Evolutionary conservation across 805 yeast species (phyloP).

Genomic region (Candida anglica): DNA sequence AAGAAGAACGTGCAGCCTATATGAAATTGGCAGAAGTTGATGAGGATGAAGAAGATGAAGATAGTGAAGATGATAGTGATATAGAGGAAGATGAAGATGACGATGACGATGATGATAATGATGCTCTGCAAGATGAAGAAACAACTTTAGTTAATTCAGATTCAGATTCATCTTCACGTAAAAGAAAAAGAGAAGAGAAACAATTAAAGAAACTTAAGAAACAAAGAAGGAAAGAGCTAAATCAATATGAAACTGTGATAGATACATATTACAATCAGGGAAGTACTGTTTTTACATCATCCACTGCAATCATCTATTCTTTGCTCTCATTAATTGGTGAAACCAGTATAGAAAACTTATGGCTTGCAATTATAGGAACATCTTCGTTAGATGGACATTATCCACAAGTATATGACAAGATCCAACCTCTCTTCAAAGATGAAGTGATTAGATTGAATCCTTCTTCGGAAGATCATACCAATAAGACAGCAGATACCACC

Average conservation of each 20-base stretch:
- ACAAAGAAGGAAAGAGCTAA: constrained; percentile 34
- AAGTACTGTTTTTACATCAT: constrained; percentile 67
- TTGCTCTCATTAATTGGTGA: constrained; percentile 80
- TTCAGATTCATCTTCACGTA: constrained; percentile 8
- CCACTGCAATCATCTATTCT: constrained; percentile 77
- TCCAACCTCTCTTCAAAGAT: constrained; percentile 72
- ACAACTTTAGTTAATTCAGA: constrained; percentile 5
- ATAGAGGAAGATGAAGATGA: constrained; percentile 29
- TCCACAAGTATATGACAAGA: constrained; percentile 68
- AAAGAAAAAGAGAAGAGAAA: constrained; percentile 21
- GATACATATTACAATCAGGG: constrained; percentile 85
- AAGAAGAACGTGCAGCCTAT: constrained; percentile 61
- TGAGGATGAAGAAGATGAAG: constrained; percentile 33
- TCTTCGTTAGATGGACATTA: constrained; percentile 71
- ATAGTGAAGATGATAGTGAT: constrained; percentile 22
- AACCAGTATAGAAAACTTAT: constrained; percentile 61
- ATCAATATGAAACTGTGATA: constrained; percentile 49
- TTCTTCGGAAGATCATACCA: constrained; percentile 9
- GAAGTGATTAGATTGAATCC: constrained; percentile 72
- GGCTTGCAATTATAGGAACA: constrained; percentile 89
- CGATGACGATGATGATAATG: constrained; percentile 24
- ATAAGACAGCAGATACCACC: constrained; percentile 36
- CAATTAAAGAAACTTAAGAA: constrained; percentile 29
- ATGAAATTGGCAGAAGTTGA: constrained; percentile 41
- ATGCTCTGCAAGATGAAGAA: constrained; percentile 17